Percentiles rank a stretch among this genome's conserved stretches.
phyloP scores from a whole-genome alignment of 192 early-diverging fungal species.

The Umbelopsis isabellina region DNA sequence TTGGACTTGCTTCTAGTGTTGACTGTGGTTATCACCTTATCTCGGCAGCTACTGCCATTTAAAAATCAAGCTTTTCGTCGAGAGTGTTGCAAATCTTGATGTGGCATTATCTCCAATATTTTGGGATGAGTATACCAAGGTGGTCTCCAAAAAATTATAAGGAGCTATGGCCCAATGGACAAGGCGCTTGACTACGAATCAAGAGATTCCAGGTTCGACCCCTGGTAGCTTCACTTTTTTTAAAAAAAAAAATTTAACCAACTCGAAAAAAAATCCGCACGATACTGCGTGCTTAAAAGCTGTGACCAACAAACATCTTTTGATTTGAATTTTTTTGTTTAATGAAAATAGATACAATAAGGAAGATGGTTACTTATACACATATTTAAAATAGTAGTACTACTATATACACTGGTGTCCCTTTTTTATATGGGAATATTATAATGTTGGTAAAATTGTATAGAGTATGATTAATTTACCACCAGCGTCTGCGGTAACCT shows the following conservation, averaged over 20 bases:
- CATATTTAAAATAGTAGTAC: constrained; percentile 2
- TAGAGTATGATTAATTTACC: neutral
- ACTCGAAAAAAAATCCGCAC: too few species aligned
- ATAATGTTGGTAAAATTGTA: neutral
- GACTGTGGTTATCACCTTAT: too few species aligned
- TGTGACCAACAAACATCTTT: too few species aligned
- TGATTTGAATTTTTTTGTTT: too few species aligned
- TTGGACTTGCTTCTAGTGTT: too few species aligned
- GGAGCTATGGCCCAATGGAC: constrained; percentile 68
- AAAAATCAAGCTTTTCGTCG: too few species aligned
- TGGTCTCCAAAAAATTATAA: neutral
- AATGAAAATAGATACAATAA: too few species aligned
- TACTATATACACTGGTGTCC: constrained; percentile 13
- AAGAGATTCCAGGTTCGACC: constrained; percentile 67
- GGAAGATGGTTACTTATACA: neutral
- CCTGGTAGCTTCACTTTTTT: constrained; percentile 50
- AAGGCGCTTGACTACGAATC: constrained; percentile 68
- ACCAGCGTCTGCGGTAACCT: constrained; percentile 10
- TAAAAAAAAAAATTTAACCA: neutral
- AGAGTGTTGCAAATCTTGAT: too few species aligned
- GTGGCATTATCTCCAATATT: too few species aligned
- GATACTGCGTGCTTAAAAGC: too few species aligned
- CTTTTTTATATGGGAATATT: neutral
- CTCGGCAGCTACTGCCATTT: too few species aligned
- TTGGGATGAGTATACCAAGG: too few species aligned